These are phyloP conservation scores for Keqinozyma sinolaborantium DNA, from an alignment of 1,139 yeast species.

Conservation along the genomic window DNA sequence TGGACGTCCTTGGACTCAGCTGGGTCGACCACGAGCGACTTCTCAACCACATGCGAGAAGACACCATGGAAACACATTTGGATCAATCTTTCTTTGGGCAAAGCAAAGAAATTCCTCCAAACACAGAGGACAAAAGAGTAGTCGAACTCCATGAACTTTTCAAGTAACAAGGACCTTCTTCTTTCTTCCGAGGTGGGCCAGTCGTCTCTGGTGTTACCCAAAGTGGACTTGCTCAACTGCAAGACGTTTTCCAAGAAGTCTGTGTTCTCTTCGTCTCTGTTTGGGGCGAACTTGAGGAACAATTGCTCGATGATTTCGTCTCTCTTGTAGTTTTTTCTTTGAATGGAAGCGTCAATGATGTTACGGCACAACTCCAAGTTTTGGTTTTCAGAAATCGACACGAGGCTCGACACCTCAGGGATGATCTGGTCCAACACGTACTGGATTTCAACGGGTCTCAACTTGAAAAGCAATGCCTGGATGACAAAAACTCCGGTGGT, in stretches of 20 bases:
- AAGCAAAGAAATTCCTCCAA: constrained; percentile 56
- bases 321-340: constrained; percentile 56
- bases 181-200: constrained; percentile 93
- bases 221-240: constrained; percentile 62
- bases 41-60: constrained; percentile 80
- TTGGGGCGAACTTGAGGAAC: constrained; percentile 56
- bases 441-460: constrained; percentile 57
- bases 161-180: constrained; percentile 72
- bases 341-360: constrained; percentile 64
- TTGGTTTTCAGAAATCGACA: constrained; percentile 48
- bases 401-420: constrained; percentile 60
- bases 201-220: constrained; percentile 79
- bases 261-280: constrained; percentile 30
- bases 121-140: constrained; percentile 53
- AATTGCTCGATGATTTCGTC: constrained; percentile 65
- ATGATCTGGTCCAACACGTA: constrained; percentile 65
- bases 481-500: constrained; percentile 83
- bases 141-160: constrained; percentile 67
- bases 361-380: constrained; percentile 70
- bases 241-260: constrained; percentile 63
- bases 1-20: constrained; percentile 49
- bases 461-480: constrained; percentile 60
- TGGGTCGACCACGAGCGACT: constrained; percentile 40
- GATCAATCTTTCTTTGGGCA: constrained; percentile 55
- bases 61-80: constrained; percentile 87